phyloP scores from a whole-genome alignment of 805 yeast genomes.

The Candida boidinii region DNA sequence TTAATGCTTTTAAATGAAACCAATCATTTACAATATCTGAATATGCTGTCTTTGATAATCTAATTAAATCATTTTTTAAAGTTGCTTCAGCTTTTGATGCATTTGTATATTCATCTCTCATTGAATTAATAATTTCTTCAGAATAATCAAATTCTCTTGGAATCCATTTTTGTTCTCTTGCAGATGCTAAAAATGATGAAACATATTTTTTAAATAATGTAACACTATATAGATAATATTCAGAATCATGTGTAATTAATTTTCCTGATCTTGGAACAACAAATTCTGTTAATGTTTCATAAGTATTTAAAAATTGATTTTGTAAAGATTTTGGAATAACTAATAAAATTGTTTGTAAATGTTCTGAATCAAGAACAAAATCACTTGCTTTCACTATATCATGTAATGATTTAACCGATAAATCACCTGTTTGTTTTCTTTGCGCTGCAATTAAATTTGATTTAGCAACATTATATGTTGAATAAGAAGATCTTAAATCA shows the following conservation, averaged over 20 bases:
- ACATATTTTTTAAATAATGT: slow-evolving; percentile 79
- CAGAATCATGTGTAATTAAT: slow-evolving; percentile 62
- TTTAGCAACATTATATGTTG: slow-evolving; percentile 73
- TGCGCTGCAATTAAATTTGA: slow-evolving; percentile 81
- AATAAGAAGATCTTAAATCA: slow-evolving; percentile 73
- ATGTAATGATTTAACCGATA: slow-evolving; percentile 84
- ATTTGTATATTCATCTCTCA: slow-evolving; percentile 71
- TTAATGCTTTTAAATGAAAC: slow-evolving; percentile 83
- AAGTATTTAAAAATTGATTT: slow-evolving; percentile 52
- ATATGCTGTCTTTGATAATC: slow-evolving; percentile 85
- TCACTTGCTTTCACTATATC: slow-evolving; percentile 78
- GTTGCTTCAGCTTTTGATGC: slow-evolving; percentile 70
- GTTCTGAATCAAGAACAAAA: slow-evolving; percentile 79
- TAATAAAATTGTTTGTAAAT: slow-evolving; percentile 74
- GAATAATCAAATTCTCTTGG: slow-evolving; percentile 90
- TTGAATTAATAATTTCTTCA: slow-evolving; percentile 60
- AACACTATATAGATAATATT: slow-evolving; percentile 64
- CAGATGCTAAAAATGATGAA: slow-evolving; percentile 55
- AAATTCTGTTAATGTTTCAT: slow-evolving; percentile 70
- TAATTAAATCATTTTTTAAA: slow-evolving; percentile 65
- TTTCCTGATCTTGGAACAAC: slow-evolving; percentile 90
- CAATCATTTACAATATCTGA: slow-evolving; percentile 77
- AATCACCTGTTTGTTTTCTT: slow-evolving; percentile 88
- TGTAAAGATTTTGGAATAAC: slow-evolving; percentile 73
- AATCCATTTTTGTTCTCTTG: slow-evolving; percentile 81